A percentile compares a stretch with the other conserved stretches of the same genome.
Evolutionary conservation across 345 rosid genomes (phyloP).

Genomic region (Triadica sebifera): DNA sequence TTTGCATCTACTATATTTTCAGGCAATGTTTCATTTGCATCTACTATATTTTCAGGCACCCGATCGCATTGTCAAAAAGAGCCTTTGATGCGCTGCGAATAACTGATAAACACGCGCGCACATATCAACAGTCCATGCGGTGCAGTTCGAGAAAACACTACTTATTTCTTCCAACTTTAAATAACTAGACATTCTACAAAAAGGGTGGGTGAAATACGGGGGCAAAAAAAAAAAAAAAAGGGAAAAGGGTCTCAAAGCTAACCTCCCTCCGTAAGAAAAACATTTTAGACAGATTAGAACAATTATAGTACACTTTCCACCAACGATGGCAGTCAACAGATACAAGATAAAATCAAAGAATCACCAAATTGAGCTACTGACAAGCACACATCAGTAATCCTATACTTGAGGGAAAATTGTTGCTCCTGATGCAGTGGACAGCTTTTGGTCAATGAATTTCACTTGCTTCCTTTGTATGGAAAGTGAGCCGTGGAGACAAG

Average conservation of each 20-base stretch:
- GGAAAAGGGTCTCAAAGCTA: slow-evolving; percentile 10
- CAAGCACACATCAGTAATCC: slow-evolving; percentile 31
- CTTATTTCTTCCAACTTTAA: slow-evolving; percentile 31
- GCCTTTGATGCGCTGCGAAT: too few species aligned
- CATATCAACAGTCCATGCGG: neutral
- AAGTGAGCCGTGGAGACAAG: slow-evolving; percentile 17
- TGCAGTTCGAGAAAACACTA: neutral
- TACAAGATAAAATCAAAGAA: slow-evolving; percentile 47
- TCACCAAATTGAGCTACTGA: slow-evolving; percentile 39
- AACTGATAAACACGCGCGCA: too few species aligned
- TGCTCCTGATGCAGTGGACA: slow-evolving; percentile 27
- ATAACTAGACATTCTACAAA: slow-evolving; percentile 34
- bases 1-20: too few species aligned
- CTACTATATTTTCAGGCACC: too few species aligned
- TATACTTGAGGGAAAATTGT: slow-evolving; percentile 19
- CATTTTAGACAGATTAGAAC: slow-evolving; percentile 31
- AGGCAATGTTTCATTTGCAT: too few species aligned
- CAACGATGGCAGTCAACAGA: slow-evolving; percentile 41
- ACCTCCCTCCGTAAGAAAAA: slow-evolving; percentile 31
- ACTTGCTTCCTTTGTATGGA: slow-evolving; percentile 23
- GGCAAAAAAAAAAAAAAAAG: neutral
- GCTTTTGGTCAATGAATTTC: slow-evolving; percentile 14
- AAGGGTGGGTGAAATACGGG: slow-evolving; percentile 10
- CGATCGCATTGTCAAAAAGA: too few species aligned
- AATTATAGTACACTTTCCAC: slow-evolving; percentile 58